Evolutionary conservation across 164 flowering plant genomes (phyloP).

Genomic region (Vitis amurensis): DNA sequence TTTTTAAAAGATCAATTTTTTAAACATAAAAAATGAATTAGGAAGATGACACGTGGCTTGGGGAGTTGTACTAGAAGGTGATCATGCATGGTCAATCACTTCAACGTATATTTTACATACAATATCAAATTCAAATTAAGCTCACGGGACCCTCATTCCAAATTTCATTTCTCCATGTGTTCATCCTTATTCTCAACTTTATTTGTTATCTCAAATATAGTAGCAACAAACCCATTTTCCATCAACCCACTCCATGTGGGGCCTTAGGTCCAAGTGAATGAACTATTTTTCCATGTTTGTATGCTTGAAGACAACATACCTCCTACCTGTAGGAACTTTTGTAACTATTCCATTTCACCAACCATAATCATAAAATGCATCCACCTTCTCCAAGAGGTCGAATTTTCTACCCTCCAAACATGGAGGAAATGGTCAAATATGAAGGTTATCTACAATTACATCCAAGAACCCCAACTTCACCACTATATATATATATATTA

Average conservation of each 20-base stretch:
- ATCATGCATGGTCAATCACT: too few relatives aligned
- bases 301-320: slow-evolving; percentile 32
- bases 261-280: slow-evolving; percentile 30
- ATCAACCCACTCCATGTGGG: slow-evolving; percentile 41
- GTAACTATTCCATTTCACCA: slow-evolving; percentile 53
- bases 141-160: too few relatives aligned
- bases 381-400: slow-evolving; percentile 40
- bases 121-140: too few relatives aligned
- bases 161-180: too few relatives aligned
- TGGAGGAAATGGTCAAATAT: slow-evolving; percentile 42
- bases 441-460: slow-evolving; percentile 23
- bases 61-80: too few relatives aligned
- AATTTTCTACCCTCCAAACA: slow-evolving; percentile 21
- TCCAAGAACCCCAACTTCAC: slow-evolving; percentile 3
- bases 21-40: too few relatives aligned
- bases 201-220: not conserved
- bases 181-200: too few relatives aligned
- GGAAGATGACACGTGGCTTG: too few relatives aligned
- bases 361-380: slow-evolving; percentile 29
- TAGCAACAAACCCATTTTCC: slow-evolving; percentile 40
- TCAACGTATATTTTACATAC: too few relatives aligned
- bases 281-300: slow-evolving; percentile 27
- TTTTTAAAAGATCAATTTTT: too few relatives aligned
- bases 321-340: slow-evolving; percentile 27
- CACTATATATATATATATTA: slow-evolving; percentile 1